Conservation (phyloP, 257 asterid species). For the Anisodus acutangulus region DNA sequence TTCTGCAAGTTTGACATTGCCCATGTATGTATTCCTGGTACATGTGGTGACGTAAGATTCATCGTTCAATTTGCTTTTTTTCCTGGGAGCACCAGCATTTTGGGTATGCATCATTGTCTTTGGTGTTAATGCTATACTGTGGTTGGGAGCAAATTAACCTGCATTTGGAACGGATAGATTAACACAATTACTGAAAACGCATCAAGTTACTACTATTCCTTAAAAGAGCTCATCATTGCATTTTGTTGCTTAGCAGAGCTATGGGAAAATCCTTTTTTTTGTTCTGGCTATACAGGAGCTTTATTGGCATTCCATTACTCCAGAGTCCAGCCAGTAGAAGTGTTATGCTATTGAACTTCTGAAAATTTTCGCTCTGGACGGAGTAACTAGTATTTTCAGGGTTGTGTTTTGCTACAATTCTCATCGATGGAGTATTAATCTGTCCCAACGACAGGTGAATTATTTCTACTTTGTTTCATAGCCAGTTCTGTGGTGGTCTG, state of each 20-base stretch:
- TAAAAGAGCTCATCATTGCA: too few species aligned
- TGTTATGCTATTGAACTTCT: too few species aligned
- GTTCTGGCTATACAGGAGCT: too few species aligned
- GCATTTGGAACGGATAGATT: too few species aligned
- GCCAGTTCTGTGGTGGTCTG: not conserved
- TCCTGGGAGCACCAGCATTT: too few species aligned
- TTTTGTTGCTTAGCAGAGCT: not conserved
- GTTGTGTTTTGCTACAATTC: not conserved
- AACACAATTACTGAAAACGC: too few species aligned
- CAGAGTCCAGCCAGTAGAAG: too few species aligned
- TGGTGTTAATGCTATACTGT: too few species aligned
- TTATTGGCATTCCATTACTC: too few species aligned
- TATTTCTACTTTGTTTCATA: not conserved
- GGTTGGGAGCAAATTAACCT: too few species aligned
- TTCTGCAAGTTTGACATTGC: not conserved
- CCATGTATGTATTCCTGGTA: too few species aligned
- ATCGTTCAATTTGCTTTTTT: not conserved
- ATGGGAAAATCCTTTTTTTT: not conserved
- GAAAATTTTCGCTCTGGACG: not conserved
- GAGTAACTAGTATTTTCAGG: not conserved
- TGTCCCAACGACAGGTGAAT: not conserved
- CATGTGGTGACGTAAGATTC: not conserved
- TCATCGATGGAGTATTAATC: not conserved
- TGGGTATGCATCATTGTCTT: too few species aligned
- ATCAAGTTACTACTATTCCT: not conserved